Base-by-base conservation (phyloP, 495 filamentous ascomycete species). In the Aspergillus kassunensis region DNA sequence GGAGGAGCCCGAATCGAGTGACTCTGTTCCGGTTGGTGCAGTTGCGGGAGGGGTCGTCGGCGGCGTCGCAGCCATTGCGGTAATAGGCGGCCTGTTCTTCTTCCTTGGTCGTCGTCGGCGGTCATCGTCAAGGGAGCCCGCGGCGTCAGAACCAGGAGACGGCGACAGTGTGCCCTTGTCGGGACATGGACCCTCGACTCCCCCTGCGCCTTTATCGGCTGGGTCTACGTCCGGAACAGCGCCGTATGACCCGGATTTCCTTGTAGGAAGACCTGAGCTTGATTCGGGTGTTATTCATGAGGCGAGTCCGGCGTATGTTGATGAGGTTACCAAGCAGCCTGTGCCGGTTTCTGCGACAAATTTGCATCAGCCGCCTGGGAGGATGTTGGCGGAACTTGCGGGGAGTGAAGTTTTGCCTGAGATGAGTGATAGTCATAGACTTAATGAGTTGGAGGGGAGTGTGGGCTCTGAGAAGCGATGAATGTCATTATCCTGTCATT, bases 351-450 rank as follows among this genome's bases (percentile, higher is more conserved):
- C 39, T 2, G 10, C 21, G 12, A 40, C 35, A 0, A 21, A n/a
- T 4, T 6, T 15, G 8, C 39, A 51, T 21, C 36, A 18, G 9
- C 25, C 24, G 12, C 21, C 48, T 7, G 27, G 19, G 19, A 7
- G 48, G 27, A 40, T 25, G 20, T 15, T 51, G 12, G 37, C 27
- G 12, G 48, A 51, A 34, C 48, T 51, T 11, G 37, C 48, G 6
- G 48, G 37, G 4, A 2, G 34, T 12, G 10, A 33, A 6, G 37
- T 33, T 2, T 43, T n/a, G 48, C 18, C 34, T 12, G 48, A 51
- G 19, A 51, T 43, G 48, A 34, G 48, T 24, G 48, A 51, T 34
- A 43, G 24, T 19, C 48, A 51, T 23, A 16, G 48, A 15, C 11
- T 51, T 11, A 43, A 42, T 15, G 48, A 51, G 39, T 8, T 51